Evolutionary conservation across 1,139 yeast species (phyloP).

Genomic region (Geotrichum restrictum): DNA sequence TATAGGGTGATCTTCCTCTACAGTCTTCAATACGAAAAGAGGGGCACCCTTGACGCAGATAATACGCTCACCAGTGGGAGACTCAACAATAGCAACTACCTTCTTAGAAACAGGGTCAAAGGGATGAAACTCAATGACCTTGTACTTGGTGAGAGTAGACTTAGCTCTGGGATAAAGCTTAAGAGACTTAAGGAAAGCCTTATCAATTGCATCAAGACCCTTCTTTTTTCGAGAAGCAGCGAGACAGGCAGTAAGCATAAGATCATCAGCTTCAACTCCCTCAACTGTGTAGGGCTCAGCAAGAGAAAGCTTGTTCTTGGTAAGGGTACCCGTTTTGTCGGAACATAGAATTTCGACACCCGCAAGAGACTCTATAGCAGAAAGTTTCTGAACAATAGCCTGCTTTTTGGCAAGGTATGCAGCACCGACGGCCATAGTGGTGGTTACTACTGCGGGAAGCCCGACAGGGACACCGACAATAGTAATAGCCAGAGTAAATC

Average conservation of each 20-base stretch:
- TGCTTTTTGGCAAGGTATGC: conserved; percentile 98
- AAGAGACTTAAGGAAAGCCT: conserved; percentile 76
- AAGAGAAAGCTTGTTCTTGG: conserved; percentile 93
- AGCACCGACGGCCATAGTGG: conserved; percentile 99
- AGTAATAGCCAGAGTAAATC: conserved; percentile 91
- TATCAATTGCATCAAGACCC: conserved; percentile 97
- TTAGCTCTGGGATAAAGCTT: conserved; percentile 52
- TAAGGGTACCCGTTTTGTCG: conserved; percentile 98
- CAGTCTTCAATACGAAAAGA: conserved; percentile 64
- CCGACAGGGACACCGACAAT: conserved; percentile 99
- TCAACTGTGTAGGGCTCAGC: conserved; percentile 99
- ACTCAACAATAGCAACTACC: conserved; percentile 65
- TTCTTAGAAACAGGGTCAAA: conserved; percentile 71
- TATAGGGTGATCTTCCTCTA: conserved; percentile 64
- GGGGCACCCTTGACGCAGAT: conserved; percentile 73
- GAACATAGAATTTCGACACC: conserved; percentile 99
- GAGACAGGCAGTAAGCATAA: conserved; percentile 96
- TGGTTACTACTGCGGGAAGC: conserved; percentile 98
- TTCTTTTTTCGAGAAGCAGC: conserved; percentile 99
- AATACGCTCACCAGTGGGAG: conserved; percentile 64
- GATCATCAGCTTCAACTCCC: conserved; percentile 96
- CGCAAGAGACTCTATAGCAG: conserved; percentile 97
- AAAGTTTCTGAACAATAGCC: conserved; percentile 96
- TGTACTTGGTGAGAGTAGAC: conserved; percentile 60
- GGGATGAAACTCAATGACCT: conserved; percentile 64